These are phyloP conservation scores for Grifola frondosa DNA, from an alignment of 1,284 basidiomycete species.

Conservation along the genomic window DNA sequence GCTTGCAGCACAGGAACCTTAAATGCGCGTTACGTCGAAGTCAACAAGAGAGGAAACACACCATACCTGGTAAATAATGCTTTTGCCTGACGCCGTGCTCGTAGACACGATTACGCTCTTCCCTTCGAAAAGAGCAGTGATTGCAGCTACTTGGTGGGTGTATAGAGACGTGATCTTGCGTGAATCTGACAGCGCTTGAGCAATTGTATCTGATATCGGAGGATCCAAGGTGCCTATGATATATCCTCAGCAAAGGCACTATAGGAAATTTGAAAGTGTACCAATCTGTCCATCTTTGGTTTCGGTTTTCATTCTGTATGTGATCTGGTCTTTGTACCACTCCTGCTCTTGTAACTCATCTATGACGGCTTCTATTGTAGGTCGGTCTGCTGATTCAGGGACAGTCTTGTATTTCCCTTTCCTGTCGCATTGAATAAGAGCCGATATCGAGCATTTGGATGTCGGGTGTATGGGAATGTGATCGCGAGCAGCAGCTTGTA, in stretches of 20 bases:
- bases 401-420: slow-evolving; percentile 29
- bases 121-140: slow-evolving; percentile 61
- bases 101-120: slow-evolving; percentile 88
- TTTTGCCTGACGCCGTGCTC: slow-evolving; percentile 90
- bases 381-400: slow-evolving; percentile 52
- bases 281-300: slow-evolving; percentile 54
- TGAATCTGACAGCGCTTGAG: slow-evolving; percentile 58
- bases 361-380: slow-evolving; percentile 58
- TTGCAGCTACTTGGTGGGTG: slow-evolving; percentile 77
- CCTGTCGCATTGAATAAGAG: slow-evolving; percentile 13
- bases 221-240: slow-evolving; percentile 49
- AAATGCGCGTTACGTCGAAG: slow-evolving; percentile 2
- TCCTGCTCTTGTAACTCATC: slow-evolving; percentile 53
- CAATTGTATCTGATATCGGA: slow-evolving; percentile 58
- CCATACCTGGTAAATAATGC: slow-evolving; percentile 81
- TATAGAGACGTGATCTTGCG: slow-evolving; percentile 72
- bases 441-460: slow-evolving; percentile 9
- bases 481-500: slow-evolving; percentile 66
- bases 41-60: background rate
- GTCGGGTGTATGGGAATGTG: slow-evolving; percentile 69
- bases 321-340: slow-evolving; percentile 73
- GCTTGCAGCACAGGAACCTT: slow-evolving; percentile 74
- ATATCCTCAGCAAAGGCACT: background rate
- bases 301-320: slow-evolving; percentile 52
- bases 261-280: slow-evolving; percentile 22